These are phyloP conservation scores for Apium graveolens DNA, from an alignment of 129 eudicot species.

Conservation along the genomic window DNA sequence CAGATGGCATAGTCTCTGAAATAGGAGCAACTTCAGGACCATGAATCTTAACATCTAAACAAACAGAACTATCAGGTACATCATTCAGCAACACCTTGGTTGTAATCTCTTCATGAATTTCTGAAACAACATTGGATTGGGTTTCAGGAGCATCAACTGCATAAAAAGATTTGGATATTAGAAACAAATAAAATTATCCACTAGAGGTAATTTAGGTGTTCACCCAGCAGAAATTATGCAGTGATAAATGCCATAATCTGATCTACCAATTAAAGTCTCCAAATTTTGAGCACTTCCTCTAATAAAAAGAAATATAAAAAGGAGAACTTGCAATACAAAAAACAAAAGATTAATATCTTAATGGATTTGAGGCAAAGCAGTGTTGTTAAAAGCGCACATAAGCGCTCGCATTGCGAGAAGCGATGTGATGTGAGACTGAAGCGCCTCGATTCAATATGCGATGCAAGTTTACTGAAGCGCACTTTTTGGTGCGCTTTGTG, in stretches of 20 bases:
- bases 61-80: slow-evolving; percentile 11
- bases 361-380: neutral
- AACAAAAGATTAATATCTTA: neutral
- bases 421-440: no score
- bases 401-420: no score
- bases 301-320: neutral
- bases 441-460: no score
- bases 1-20: slow-evolving; percentile 14
- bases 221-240: neutral
- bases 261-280: neutral
- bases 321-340: neutral
- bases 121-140: slow-evolving; percentile 6
- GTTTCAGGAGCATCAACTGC: slow-evolving; percentile 25
- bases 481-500: no score
- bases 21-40: slow-evolving; percentile 14
- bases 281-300: neutral
- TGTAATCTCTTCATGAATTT: slow-evolving; percentile 8
- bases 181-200: slow-evolving; percentile 1
- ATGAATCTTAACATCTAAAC: slow-evolving; percentile 15
- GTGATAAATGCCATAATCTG: neutral
- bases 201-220: neutral
- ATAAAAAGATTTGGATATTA: slow-evolving; percentile 6
- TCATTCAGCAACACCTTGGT: slow-evolving; percentile 19
- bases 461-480: no score
- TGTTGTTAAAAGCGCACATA: no score